Evolutionary conservation across 2,329 filamentous ascomycete species (phyloP).

Genomic region (Neoascochyta sp.): DNA sequence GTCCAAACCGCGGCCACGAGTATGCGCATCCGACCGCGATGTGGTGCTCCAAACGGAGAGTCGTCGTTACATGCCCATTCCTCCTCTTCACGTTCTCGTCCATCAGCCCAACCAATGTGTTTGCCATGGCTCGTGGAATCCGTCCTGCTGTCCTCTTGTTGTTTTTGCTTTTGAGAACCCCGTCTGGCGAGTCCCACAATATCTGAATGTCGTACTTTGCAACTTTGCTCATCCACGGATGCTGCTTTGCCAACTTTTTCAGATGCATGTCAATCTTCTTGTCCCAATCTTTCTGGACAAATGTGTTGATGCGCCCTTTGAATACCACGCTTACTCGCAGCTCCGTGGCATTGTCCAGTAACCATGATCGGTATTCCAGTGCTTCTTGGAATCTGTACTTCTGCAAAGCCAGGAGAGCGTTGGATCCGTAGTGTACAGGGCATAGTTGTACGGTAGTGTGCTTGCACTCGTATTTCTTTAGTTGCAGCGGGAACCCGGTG

Average conservation of each 20-base stretch:
- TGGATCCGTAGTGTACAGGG: conserved; percentile 21
- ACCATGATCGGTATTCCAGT: conserved; percentile 22
- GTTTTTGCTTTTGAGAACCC: conserved; percentile 11
- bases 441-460: conserved; percentile 23
- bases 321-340: conserved; percentile 23
- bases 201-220: conserved; percentile 21
- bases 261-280: conserved; percentile 20
- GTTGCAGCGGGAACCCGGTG: conserved; percentile 15
- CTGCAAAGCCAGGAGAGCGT: conserved; percentile 19
- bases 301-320: conserved; percentile 23
- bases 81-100: conserved; percentile 11
- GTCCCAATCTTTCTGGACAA: conserved; percentile 27
- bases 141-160: conserved; percentile 14
- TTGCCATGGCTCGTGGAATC: conserved; percentile 17
- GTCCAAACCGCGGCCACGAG: conserved; percentile 10
- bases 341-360: conserved; percentile 17
- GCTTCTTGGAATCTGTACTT: conserved; percentile 19
- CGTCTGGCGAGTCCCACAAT: conserved; percentile 20
- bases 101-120: conserved; percentile 14
- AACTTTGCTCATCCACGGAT: conserved; percentile 25
- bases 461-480: conserved; percentile 23
- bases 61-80: conserved; percentile 12
- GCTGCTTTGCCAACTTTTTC: conserved; percentile 19
- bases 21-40: conserved; percentile 10
- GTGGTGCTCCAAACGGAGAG: conserved; percentile 10